These are phyloP conservation scores for Mycena pura DNA, from an alignment of 768 basidiomycete species.

Conservation along the genomic window DNA sequence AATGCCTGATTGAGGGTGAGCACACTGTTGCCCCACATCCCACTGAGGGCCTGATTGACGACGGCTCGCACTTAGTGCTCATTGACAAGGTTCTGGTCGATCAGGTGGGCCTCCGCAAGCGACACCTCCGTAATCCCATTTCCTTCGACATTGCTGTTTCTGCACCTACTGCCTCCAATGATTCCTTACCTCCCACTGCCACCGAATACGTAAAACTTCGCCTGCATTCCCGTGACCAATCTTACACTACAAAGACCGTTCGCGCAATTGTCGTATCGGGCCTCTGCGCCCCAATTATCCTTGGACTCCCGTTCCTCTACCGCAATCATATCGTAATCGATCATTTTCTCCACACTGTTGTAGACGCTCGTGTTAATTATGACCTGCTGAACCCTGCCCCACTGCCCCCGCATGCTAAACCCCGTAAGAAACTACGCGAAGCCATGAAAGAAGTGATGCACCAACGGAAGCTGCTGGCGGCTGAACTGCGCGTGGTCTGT, in stretches of 20 bases:
- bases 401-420: background rate
- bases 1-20: no score
- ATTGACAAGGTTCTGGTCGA: slow-evolving; percentile 1
- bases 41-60: slow-evolving; percentile 21
- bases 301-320: background rate
- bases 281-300: no score
- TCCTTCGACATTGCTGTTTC: no score
- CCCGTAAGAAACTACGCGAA: slow-evolving; percentile 2
- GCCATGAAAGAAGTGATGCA: slow-evolving; percentile 19
- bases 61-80: slow-evolving; percentile 16
- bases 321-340: background rate
- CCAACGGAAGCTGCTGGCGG: no score
- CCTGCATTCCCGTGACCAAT: background rate
- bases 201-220: slow-evolving; percentile 19
- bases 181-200: no score
- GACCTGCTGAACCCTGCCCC: background rate
- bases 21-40: no score
- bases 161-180: no score
- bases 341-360: background rate
- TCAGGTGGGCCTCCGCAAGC: slow-evolving; percentile 14
- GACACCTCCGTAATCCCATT: slow-evolving; percentile 28
- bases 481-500: background rate
- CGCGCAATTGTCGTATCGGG: background rate
- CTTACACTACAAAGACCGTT: background rate
- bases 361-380: background rate